Base-by-base conservation (phyloP, 2,329 filamentous ascomycete genomes). In the Fusarium subglutinans region DNA sequence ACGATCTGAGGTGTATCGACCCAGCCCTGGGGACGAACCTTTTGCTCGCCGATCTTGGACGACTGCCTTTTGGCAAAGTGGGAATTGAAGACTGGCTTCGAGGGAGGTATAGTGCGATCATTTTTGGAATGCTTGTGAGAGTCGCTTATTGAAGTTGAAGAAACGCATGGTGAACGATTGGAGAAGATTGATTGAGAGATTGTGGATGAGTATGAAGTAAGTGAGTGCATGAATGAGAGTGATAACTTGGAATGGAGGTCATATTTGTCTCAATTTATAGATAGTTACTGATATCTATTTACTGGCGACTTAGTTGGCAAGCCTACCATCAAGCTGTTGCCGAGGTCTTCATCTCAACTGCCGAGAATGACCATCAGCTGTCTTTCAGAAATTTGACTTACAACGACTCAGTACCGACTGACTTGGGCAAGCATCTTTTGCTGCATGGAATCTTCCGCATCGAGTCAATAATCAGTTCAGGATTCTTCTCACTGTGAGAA, bases 381-480 rank as follows among this genome's bases (percentile, higher is more conserved):
- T 24, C 18, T 15, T 11, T 3, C n/a, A 14, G 17, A 11, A 8
- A 10, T 6, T 13, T 51, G 11, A 33, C 30, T 13, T 24, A 6
- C 14, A 51, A 13, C n/a, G 17, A 35, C 5, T n/a, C 22, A 20
- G 17, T 2, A 24, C 22, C 3, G 8, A 24, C 22, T 20, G 6
- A 20, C n/a, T n/a, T n/a, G 1, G 3, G 17, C 15, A 35, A 14
- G n/a, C 4, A 20, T 1, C 8, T 12, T 14, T 9, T 3, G 3
- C 5, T 22, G 12, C 17, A 24, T 5, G 17, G 3, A 10, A 35
- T 14, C 8, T 14, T 24, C 17, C 22, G 17, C 9, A 6, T 2
- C 4, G 15, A 18, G 8, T 18, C 30, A 33, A 33, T 35, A 4
- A 53, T 53, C n/a, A 20, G 17, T 20, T 9, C n/a, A 26, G 6